Percentiles rank a stretch among this genome's conserved stretches.
phyloP scores from a whole-genome alignment of 306 rosid species.

The Pachyrhizus erosus region DNA sequence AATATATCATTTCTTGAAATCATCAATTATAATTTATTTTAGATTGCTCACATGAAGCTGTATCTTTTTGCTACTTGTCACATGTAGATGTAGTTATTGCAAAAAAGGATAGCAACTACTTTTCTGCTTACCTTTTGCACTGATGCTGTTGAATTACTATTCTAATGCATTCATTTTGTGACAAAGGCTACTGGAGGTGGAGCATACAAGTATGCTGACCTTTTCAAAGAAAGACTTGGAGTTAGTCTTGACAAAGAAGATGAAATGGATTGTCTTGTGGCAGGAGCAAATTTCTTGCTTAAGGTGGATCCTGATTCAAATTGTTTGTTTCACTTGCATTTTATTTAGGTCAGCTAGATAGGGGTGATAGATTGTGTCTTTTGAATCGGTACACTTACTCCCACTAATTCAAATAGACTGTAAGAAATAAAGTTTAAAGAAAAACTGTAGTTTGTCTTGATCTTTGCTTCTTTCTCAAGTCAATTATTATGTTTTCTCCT shows the following conservation, averaged over 20 bases:
- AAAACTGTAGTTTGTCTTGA: not conserved
- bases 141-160: conserved; percentile 34
- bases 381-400: not conserved
- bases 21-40: not conserved
- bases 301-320: conserved; percentile 70
- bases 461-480: conserved; percentile 35
- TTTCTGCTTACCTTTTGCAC: conserved; percentile 6
- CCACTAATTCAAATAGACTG: conserved; percentile 21
- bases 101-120: not conserved
- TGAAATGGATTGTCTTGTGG: conserved; percentile 95
- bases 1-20: conserved; percentile 12
- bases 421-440: conserved; percentile 20
- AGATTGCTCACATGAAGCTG: conserved; percentile 17
- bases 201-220: conserved; percentile 95
- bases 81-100: conserved; percentile 29
- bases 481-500: not conserved
- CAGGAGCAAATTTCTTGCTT: conserved; percentile 96
- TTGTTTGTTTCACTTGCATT: conserved; percentile 33
- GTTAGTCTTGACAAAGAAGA: conserved; percentile 98
- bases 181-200: conserved; percentile 99
- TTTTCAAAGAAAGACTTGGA: conserved; percentile 97
- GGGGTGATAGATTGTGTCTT: conserved; percentile 5
- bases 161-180: conserved; percentile 44
- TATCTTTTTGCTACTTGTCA: conserved; percentile 14
- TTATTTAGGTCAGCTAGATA: conserved; percentile 7